Evolutionary conservation across 2,329 filamentous ascomycete genomes (phyloP).

Genomic region (Zymoseptoria crescenta): DNA sequence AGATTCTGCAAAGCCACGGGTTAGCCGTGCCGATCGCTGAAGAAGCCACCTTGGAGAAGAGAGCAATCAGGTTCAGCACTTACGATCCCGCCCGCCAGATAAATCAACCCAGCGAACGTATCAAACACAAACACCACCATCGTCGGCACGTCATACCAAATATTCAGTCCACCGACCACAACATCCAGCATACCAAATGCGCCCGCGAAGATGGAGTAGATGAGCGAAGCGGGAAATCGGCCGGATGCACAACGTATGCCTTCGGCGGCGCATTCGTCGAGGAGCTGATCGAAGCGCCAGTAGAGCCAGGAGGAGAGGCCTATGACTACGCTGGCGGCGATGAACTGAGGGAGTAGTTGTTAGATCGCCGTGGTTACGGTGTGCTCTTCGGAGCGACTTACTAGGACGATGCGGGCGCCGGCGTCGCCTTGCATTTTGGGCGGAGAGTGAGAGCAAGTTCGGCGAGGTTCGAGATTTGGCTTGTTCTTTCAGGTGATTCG

Average conservation of each 20-base stretch:
- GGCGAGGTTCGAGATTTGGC: no score
- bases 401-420: background rate
- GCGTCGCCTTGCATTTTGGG: background rate
- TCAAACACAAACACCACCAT: background rate
- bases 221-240: background rate
- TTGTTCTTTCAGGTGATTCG: background rate
- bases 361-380: background rate
- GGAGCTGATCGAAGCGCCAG: background rate
- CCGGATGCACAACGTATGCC: background rate
- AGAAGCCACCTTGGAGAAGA: background rate
- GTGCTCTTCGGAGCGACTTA: background rate
- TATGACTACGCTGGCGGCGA: background rate
- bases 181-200: background rate
- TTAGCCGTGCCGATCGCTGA: background rate
- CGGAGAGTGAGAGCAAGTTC: background rate
- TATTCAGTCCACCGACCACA: background rate
- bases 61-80: background rate
- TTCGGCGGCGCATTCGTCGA: background rate
- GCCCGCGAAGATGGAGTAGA: background rate
- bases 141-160: background rate
- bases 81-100: background rate
- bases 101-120: background rate
- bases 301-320: background rate
- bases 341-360: background rate
- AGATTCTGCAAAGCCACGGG: background rate